A percentile compares a stretch with the other conserved stretches of the same genome.
These are phyloP conservation scores for Neurospora cerealis DNA, from an alignment of 495 filamentous ascomycete species.

Conservation along the genomic window DNA sequence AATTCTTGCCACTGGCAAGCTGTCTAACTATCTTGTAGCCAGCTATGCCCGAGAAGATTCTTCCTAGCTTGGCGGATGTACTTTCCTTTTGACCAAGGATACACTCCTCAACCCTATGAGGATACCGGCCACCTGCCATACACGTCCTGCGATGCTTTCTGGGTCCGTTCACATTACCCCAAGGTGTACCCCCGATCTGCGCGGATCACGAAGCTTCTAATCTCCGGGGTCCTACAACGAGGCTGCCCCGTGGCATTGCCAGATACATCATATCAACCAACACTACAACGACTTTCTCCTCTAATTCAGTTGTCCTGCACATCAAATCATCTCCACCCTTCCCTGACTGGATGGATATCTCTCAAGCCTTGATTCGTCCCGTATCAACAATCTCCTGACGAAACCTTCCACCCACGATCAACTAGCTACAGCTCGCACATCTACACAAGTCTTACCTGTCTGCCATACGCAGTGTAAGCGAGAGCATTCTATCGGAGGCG, in stretches of 20 bases:
- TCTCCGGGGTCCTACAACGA: background rate
- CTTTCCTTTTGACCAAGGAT: background rate
- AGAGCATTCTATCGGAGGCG: background rate
- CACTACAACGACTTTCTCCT: background rate
- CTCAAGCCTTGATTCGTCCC: background rate
- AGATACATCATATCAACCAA: background rate
- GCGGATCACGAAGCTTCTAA: background rate
- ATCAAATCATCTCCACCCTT: background rate
- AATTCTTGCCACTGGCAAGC: background rate
- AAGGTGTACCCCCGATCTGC: background rate
- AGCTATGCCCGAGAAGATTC: background rate
- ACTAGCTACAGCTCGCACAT: background rate
- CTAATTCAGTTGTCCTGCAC: background rate
- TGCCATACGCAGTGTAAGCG: background rate
- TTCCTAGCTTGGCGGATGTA: background rate
- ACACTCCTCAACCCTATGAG: background rate
- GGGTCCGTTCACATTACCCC: background rate
- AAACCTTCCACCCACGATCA: background rate
- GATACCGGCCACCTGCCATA: background rate
- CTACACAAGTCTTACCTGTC: background rate
- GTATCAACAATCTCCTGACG: background rate
- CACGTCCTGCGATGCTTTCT: background rate
- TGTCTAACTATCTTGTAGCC: background rate
- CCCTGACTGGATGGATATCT: background rate
- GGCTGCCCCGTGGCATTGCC: background rate